phyloP scores from a whole-genome alignment of 2,329 filamentous ascomycete genomes.

The Colletotrichum neosansevieriae region DNA sequence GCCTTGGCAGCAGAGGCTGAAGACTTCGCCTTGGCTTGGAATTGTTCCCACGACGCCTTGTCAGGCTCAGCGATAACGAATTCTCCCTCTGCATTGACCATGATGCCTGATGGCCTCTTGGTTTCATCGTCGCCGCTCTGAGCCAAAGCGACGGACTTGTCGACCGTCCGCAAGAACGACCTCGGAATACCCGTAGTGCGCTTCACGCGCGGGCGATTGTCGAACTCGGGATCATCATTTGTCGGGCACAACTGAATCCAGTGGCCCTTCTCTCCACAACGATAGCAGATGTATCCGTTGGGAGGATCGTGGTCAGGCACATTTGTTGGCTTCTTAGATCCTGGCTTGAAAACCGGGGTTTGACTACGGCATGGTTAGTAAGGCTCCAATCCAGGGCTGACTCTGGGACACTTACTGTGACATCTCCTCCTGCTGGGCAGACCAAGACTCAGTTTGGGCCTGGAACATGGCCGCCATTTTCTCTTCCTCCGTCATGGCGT shows the following conservation, averaged over 20 bases:
- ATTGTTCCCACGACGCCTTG: constrained; percentile 95
- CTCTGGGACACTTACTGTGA: constrained; percentile 71
- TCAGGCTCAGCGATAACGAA: constrained; percentile 97
- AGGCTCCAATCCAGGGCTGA: not conserved
- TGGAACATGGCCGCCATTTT: constrained; percentile 93
- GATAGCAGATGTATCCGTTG: constrained; percentile 94
- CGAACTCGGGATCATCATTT: constrained; percentile 97
- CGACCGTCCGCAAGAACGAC: constrained; percentile 94
- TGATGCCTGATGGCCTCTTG: constrained; percentile 88
- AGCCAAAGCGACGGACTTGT: constrained; percentile 83
- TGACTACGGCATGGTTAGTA: constrained; percentile 61
- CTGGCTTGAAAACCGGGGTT: constrained; percentile 70
- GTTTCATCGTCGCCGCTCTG: constrained; percentile 82
- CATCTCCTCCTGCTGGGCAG: constrained; percentile 92
- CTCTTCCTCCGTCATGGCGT: constrained; percentile 91
- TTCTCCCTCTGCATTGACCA: constrained; percentile 97
- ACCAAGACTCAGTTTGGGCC: constrained; percentile 91
- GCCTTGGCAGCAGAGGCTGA: constrained; percentile 86
- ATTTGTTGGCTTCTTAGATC: constrained; percentile 75
- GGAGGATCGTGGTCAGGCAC: constrained; percentile 95
- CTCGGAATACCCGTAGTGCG: constrained; percentile 96
- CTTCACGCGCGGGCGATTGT: constrained; percentile 93
- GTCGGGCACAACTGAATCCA: constrained; percentile 99
- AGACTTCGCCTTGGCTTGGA: constrained; percentile 92
- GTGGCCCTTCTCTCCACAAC: constrained; percentile 97